Conservation (phyloP, 139 green algal species). For the Chlamydomonas sp. region DNA sequence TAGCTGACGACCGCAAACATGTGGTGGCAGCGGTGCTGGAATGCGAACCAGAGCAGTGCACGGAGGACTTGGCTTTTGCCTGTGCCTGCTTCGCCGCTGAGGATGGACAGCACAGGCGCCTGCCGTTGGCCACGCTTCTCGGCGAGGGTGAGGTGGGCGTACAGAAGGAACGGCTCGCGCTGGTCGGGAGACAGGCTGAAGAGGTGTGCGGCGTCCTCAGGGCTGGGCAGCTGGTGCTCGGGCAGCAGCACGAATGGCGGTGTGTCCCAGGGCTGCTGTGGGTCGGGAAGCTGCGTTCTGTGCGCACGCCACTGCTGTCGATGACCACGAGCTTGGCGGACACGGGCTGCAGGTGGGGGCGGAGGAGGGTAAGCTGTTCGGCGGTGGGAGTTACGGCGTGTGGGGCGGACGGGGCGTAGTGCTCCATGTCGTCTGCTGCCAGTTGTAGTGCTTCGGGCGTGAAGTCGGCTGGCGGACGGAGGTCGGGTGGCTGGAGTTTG, state of each 20-base stretch:
- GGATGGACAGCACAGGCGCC: not conserved
- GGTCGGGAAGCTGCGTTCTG: not conserved
- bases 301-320: too few relatives aligned
- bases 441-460: too few relatives aligned
- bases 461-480: too few relatives aligned
- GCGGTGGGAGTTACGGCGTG: too few relatives aligned
- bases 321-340: too few relatives aligned
- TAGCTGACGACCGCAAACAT: conserved; percentile 2
- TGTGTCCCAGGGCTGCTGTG: not conserved
- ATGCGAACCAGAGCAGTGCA: conserved; percentile 11
- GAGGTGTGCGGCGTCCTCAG: not conserved
- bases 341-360: too few relatives aligned
- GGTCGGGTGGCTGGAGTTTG: too few relatives aligned
- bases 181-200: not conserved
- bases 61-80: not conserved
- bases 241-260: not conserved
- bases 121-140: not conserved
- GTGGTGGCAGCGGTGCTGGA: not conserved
- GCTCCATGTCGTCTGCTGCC: not conserved
- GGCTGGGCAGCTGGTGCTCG: not conserved
- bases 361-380: too few relatives aligned
- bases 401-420: not conserved
- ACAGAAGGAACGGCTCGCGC: not conserved
- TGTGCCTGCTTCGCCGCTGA: not conserved
- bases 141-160: not conserved